phyloP scores from a whole-genome alignment of 176 grass and related monocot genomes.

The Aegilops bicornis region DNA sequence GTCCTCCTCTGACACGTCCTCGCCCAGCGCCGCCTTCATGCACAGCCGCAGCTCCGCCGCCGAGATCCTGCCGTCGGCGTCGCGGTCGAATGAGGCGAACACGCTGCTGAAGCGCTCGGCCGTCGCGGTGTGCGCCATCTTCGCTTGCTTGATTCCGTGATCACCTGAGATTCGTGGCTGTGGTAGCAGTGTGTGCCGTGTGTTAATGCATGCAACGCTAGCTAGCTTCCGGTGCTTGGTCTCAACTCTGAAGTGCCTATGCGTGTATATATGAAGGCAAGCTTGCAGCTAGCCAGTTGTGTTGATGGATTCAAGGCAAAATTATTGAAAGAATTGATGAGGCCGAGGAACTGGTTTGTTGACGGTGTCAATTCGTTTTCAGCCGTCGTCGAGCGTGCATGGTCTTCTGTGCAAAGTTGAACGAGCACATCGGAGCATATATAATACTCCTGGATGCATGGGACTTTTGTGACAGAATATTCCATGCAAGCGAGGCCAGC shows the following conservation, averaged over 20 bases:
- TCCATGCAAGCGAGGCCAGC: not conserved
- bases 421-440: too few species aligned
- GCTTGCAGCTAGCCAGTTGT: not conserved
- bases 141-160: not conserved
- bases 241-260: not conserved
- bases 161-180: not conserved
- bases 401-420: too few species aligned
- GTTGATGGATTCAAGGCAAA: constrained; percentile 7
- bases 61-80: constrained; percentile 39
- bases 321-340: not conserved
- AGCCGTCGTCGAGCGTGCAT: not conserved
- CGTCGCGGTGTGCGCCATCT: not conserved
- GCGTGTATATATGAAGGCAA: not conserved
- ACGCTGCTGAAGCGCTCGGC: constrained; percentile 7
- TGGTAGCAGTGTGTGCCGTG: too few species aligned
- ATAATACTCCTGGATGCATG: too few species aligned
- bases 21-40: constrained; percentile 13
- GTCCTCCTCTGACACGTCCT: constrained; percentile 28
- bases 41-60: constrained; percentile 18
- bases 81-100: constrained; percentile 17
- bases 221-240: not conserved
- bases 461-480: not conserved
- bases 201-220: not conserved
- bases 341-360: not conserved
- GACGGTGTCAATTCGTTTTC: not conserved